Base-by-base conservation (phyloP, 805 yeast species). In the Vanderwaltozyma polyspora region DNA sequence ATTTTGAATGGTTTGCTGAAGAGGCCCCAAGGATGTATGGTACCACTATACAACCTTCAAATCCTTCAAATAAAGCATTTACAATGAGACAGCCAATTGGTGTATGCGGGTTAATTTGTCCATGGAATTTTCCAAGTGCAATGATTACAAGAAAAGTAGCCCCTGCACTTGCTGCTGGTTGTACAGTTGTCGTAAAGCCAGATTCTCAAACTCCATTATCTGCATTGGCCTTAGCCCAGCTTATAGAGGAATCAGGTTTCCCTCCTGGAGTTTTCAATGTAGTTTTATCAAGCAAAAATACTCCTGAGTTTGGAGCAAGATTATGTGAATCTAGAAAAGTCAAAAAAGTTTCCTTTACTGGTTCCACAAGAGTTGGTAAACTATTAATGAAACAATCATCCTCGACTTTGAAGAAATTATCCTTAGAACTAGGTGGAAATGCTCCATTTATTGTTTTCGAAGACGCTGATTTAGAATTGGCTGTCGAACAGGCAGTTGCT, bases 1-100 rank as follows among this genome's bases (percentile, higher is more conserved):
- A 80, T 57, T 80, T 83, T 55, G 86, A 84, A 51, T 87, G 96
- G 95, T 87, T 76, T 52, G 67, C 93, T 22, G 78, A 72, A 50
- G 79, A 72, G 46, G 76, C 78, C 11, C 69, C 72, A 44, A 55
- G 79, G 41, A 49, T 63, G 19, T 70, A 72, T 46, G 78, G 80
- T 32, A 60, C 66, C 37, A 70, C 76, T 3, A 72, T 73, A 37
- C 78, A 71, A 45, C 75, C 79, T 8, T 39, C 66, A 16, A 68
- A 67, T 46, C 60, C 66, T 31, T 55, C 65, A 33, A 72, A 69
- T 46, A 66, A 76, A 51, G 68, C 70, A 16, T 59, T 67, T 40
- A 72, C 80, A 15, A 46, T 63, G 33, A 71, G 68, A 44, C 76
- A 74, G 48, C 79, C 80, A 5, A 66, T 76, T 33, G 83, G 83